Evolutionary conservation across 345 rosid genomes (phyloP).

Genomic region (Murraya paniculata): DNA sequence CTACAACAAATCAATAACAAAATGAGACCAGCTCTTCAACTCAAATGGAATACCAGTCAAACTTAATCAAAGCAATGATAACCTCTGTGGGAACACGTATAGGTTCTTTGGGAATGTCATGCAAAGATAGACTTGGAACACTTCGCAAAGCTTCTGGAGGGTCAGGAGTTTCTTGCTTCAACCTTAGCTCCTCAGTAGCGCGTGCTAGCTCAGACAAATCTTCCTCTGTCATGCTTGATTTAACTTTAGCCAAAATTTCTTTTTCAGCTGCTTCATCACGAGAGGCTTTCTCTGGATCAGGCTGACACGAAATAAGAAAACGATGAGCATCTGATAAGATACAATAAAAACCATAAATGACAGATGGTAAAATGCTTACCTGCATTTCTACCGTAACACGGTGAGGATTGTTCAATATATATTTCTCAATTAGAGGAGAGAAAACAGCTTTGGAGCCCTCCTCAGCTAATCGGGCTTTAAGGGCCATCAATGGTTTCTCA

Average conservation of each 20-base stretch:
- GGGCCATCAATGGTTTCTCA: constrained; percentile 70
- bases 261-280: constrained; percentile 82
- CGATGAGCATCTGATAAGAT: constrained; percentile 19
- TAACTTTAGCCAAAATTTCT: constrained; percentile 61
- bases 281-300: constrained; percentile 90
- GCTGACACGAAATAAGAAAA: constrained; percentile 43
- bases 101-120: constrained; percentile 91
- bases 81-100: constrained; percentile 77
- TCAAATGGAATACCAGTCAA: background rate
- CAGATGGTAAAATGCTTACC: constrained; percentile 37
- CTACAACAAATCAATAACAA: constrained; percentile 33
- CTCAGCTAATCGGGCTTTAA: constrained; percentile 80
- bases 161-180: constrained; percentile 96
- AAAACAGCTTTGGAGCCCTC: constrained; percentile 94
- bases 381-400: constrained; percentile 92
- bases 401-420: constrained; percentile 77
- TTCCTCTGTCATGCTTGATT: constrained; percentile 80
- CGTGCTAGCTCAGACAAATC: constrained; percentile 92
- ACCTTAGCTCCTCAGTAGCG: constrained; percentile 76
- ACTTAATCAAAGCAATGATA: constrained; percentile 13
- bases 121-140: constrained; percentile 74
- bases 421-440: constrained; percentile 86
- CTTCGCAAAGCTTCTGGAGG: constrained; percentile 85
- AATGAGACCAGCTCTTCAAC: background rate
- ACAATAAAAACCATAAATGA: constrained; percentile 5